Base-by-base conservation (phyloP, 768 basidiomycete genomes). In the Phlebiopsis flavidoalba region DNA sequence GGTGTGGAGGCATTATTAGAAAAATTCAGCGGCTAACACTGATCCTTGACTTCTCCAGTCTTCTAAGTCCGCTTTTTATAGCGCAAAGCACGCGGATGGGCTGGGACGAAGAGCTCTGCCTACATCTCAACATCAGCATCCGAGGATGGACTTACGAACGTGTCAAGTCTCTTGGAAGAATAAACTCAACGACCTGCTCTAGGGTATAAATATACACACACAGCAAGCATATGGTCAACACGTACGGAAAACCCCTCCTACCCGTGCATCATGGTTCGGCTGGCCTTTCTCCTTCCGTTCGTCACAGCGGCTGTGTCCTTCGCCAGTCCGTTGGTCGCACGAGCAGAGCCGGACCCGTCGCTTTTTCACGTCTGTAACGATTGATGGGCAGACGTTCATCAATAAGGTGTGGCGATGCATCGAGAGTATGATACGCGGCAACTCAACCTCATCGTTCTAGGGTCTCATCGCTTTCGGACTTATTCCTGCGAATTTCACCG, bases 401-500 rank as follows among this genome's bases (percentile, higher is more conserved):
- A 81, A 81, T 67, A 79, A 81, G 74, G 74, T 72, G 15, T 19
- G 55, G 8, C 19, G 21, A 45, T 43, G 15, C 15, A 35, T n/a
- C 37, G 33, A 17, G 21, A 37, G 7, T 2, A 37, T 33, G 36
- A 48, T 14, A 24, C 46, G 19, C 35, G 40, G 12, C 33, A 31
- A 33, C 52, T 48, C 0, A 26, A 36, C 35, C 8, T 43, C n/a
- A 12, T 36, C 19, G 10, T 26, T 19, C 53, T 59, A 85, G 80
- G 84, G 83, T 19, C 66, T 85, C 0, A 83, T 85, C 15, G 85
- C 74, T 0, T 86, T 86, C 66, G 85, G 85, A 5, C 71, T 80
- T n/a, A 85, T 87, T 57, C 82, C 83, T 1, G 80, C 83, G 2
- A 75, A 84, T 65, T 79, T 81, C 63, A 74, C 62, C 5, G 85